Base-by-base conservation (phyloP, 139 green algal species). In the Deuterostichococcus epilithicus region DNA sequence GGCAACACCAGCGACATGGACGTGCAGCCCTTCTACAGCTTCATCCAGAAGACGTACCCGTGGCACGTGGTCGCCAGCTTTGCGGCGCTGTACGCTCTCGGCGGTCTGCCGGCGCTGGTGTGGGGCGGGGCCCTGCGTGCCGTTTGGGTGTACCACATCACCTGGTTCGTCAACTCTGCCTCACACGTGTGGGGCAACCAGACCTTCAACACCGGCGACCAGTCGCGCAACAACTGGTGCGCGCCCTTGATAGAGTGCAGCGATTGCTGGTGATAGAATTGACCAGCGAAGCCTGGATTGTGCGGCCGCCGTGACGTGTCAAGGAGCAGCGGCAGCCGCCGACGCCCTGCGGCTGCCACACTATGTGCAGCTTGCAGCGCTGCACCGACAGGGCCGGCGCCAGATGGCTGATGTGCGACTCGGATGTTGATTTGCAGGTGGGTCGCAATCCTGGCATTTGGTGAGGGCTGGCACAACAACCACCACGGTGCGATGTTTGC, bases 131-230 rank as follows among this genome's bases (percentile, higher is more conserved):
- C 90, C 10, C 80, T 99, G 74, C 89, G 96, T 23, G 85, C 90
- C 34, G 82, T 89, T 28, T 98, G 92, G 91, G 96, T 99, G 63
- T 98, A 95, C 74, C 96, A 99, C 90, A 94, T 99, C 86, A 99
- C 96, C 34, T 99, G 96, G 96, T 94, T 96, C 70, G 96, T 99
- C 28, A 99, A 99, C 92, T 96, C 87, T 6, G 95, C 92, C 3
- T 86, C 86, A 13, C 96, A 99, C 82, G 84, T 90, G n/a, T 99
- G 96, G 96, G 96, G 96, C 37, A 86, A 85, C 60, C 95, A 99
- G 85, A 75, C 77, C 44, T 97, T 91, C 83, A 90, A 97, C 83
- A 96, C 92, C 0, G 91, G 91, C 32, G 94, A 98, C 87, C 89
- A 97, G 77, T 97, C 91, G 1, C 81, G 86, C 58, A 97, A 96